Evolutionary conservation across 768 basidiomycete species (phyloP), one percentile per base, ranked within the genome.

Genomic region (Mycena latifolia): DNA sequence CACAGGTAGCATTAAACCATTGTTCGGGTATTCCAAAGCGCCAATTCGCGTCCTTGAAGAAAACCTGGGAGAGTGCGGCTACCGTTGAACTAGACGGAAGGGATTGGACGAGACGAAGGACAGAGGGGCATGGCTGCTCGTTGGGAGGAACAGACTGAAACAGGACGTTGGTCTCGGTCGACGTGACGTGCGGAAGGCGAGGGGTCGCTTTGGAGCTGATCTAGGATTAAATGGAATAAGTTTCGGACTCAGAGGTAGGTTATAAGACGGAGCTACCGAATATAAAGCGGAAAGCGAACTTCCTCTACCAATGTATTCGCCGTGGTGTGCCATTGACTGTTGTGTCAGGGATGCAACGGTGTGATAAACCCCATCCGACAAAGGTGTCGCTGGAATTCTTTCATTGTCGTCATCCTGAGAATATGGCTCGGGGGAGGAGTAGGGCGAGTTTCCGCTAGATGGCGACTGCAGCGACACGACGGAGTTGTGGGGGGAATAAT

Each of bases 271-370:
- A 70, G 78, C 58, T 63, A 86, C 85, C 63, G 80, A 80, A 73
- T 84, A 81, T 24, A 86, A 67, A 24, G 85, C 81, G 66, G 82
- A 83, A 28, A 85, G 75, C 5, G 84, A 69, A 47, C 83, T 83
- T n/a, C 84, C 85, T 37, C 77, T 72, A 10, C 85, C 85, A 57
- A 86, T 77, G 69, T 78, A 85, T 71, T 88, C 85, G 15, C 84
- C 84, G 57, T 81, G 79, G 64, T 85, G 81, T 7, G 80, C 84
- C 18, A 86, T 55, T 15, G 83, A 82, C 11, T 84, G 74, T 29
- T 84, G 80, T 3, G 84, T 79, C 27, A 85, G 70, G 5, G 77
- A 74, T 15, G 81, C 80, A 0, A 81, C 81, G 15, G 80, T 78
- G 28, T 79, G 73, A 58, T 83, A 84, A 29, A 80, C 74, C n/a